Base-by-base conservation (phyloP, 805 yeast genomes). In the Torulaspora microellipsoides region DNA sequence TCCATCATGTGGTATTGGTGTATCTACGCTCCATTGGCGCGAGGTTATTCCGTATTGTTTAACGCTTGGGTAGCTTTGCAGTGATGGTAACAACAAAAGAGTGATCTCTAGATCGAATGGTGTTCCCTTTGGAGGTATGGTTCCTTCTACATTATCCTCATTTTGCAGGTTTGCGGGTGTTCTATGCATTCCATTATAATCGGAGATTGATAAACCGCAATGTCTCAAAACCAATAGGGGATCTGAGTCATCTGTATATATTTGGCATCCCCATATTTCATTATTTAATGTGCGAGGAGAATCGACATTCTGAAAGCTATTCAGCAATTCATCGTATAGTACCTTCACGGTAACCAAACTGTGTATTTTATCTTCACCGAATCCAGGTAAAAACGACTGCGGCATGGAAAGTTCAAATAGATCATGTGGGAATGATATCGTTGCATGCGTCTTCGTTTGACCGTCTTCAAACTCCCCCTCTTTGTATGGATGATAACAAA, bases 181-280 rank as follows among this genome's bases (percentile, higher is more conserved):
- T 49, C 58, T 23, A 59, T 52, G 11, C 29, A 48, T 12, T 50
- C 60, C 40, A 7, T 51, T 48, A 27, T 60, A 58, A 13, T 53
- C 60, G 10, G 71, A 60, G 41, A 73, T 62, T 44, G 81, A 70
- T 36, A 82, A 65, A 0, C 96, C 96, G 48, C 80, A 68, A 55
- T 93, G 98, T 49, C 78, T 75, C 40, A 91, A 66, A 0, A 81
- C 83, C 4, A 85, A 72, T 30, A 91, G 72, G 2, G 90, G 68
- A 62, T 91, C 96, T 1, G 95, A 84, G 62, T 91, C 99, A 64
- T 93, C 98, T 0, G 97, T 86, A 64, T 91, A 93, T 0, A 93
- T 71, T 34, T 90, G 95, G 1, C 90, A 77, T 2, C 99, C 99
- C 98, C 98, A 91, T 1, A 89, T 50, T 36, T 76, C 73, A 39